Conservation (phyloP, 2,329 filamentous ascomycete genomes). For the Alternaria viburni region DNA sequence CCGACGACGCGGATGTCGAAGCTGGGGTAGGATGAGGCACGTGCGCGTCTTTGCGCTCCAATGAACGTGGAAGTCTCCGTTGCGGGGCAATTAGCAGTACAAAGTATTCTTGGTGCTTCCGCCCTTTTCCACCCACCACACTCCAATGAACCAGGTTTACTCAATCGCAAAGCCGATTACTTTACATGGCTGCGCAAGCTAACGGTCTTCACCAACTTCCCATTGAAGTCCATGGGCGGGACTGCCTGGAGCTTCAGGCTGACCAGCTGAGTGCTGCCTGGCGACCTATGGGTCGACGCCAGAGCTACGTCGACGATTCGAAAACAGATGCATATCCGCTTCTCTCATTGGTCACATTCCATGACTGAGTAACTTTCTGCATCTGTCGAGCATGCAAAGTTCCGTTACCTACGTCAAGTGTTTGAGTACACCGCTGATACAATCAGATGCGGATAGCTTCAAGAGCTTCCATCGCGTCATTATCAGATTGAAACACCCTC, state of each 20-base stretch:
- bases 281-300: conserved; percentile 9
- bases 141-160: neutral
- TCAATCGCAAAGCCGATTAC: neutral
- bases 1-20: neutral
- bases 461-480: neutral
- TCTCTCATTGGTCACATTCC: neutral
- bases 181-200: neutral
- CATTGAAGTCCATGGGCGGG: conserved; percentile 10
- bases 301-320: conserved; percentile 4
- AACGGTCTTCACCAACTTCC: neutral
- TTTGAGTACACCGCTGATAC: conserved; percentile 10
- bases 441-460: neutral
- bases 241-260: conserved; percentile 21
- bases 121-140: neutral
- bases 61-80: neutral
- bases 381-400: neutral
- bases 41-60: neutral
- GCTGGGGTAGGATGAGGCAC: neutral
- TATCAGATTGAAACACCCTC: neutral
- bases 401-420: neutral
- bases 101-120: neutral
- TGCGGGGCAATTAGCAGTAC: neutral
- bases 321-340: neutral
- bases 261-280: conserved; percentile 34
- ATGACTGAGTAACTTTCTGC: conserved; percentile 14